These are phyloP conservation scores for Cupressus sempervirens DNA, from an alignment of 75 land plant genomes.

Conservation along the genomic window DNA sequence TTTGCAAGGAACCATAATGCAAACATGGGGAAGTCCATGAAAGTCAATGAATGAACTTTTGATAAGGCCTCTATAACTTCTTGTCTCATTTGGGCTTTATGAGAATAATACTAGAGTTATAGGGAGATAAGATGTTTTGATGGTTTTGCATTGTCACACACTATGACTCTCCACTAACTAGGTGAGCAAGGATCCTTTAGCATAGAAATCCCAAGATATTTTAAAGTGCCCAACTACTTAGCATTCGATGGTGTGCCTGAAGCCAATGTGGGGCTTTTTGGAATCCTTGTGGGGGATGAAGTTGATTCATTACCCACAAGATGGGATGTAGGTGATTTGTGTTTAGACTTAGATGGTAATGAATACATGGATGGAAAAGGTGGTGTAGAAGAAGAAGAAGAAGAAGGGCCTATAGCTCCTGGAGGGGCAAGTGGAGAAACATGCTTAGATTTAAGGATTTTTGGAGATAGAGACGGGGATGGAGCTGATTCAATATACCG, in stretches of 20 bases:
- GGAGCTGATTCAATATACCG: not conserved
- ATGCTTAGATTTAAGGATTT: slow-evolving; percentile 3
- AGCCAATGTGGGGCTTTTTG: not conserved
- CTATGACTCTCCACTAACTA: slow-evolving; percentile 23
- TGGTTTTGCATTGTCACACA: slow-evolving; percentile 55
- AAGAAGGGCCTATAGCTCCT: not conserved
- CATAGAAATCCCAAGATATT: slow-evolving; percentile 40
- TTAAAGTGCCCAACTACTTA: slow-evolving; percentile 48
- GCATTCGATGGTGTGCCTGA: slow-evolving; percentile 40
- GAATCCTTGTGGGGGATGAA: not conserved
- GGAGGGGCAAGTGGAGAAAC: slow-evolving; percentile 7
- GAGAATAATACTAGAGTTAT: slow-evolving; percentile 66
- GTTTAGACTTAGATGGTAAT: not conserved
- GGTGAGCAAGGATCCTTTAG: slow-evolving; percentile 36
- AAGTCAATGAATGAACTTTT: slow-evolving; percentile 43
- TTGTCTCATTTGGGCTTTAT: slow-evolving; percentile 41
- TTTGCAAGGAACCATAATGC: slow-evolving; percentile 39
- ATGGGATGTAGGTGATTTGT: not conserved
- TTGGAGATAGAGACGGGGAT: slow-evolving; percentile 10
- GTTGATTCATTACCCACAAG: not conserved
- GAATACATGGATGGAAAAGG: slow-evolving; percentile 12
- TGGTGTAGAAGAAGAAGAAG: not conserved
- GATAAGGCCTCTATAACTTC: slow-evolving; percentile 58
- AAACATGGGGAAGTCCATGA: slow-evolving; percentile 54
- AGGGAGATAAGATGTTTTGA: slow-evolving; percentile 63